These are phyloP conservation scores for Santalum album DNA, from an alignment of 164 flowering plant species.

Conservation along the genomic window DNA sequence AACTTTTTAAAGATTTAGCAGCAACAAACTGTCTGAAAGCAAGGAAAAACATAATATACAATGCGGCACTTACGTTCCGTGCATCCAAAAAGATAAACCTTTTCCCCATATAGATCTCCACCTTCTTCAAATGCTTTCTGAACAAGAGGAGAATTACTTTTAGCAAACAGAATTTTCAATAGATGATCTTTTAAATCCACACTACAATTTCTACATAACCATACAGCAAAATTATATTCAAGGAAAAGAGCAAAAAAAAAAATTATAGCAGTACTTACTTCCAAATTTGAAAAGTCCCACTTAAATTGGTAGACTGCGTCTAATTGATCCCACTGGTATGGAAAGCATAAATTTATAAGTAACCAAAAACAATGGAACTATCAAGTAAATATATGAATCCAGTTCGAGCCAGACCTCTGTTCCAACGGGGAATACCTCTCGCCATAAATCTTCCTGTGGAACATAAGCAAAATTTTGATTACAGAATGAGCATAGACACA, in stretches of 20 bases:
- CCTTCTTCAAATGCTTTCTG: conserved; percentile 95
- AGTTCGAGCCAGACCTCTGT: conserved; percentile 64
- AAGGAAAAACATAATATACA: neutral
- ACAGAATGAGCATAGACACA: neutral
- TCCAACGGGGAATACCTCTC: conserved; percentile 74
- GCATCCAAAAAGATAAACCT: conserved; percentile 79
- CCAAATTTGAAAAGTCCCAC: conserved; percentile 83
- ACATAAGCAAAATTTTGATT: neutral
- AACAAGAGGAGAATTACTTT: conserved; percentile 1
- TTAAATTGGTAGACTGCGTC: conserved; percentile 69
- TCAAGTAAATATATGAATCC: neutral
- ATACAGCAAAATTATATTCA: neutral
- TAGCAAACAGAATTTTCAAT: no score
- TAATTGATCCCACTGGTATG: conserved; percentile 83
- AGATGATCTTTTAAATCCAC: neutral
- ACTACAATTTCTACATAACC: neutral
- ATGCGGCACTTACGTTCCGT: conserved; percentile 77
- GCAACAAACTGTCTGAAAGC: no score
- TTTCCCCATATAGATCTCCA: conserved; percentile 65
- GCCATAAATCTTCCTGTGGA: conserved; percentile 89
- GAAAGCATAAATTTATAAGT: conserved; percentile 5
- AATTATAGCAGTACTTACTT: conserved; percentile 40
- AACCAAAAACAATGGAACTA: conserved; percentile 1
- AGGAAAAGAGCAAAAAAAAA: neutral
- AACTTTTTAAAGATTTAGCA: no score